Percentiles rank a stretch among this genome's conserved stretches.
phyloP scores from a whole-genome alignment of 73 alveolate genomes.

The Tetrahymena thermophila region DNA sequence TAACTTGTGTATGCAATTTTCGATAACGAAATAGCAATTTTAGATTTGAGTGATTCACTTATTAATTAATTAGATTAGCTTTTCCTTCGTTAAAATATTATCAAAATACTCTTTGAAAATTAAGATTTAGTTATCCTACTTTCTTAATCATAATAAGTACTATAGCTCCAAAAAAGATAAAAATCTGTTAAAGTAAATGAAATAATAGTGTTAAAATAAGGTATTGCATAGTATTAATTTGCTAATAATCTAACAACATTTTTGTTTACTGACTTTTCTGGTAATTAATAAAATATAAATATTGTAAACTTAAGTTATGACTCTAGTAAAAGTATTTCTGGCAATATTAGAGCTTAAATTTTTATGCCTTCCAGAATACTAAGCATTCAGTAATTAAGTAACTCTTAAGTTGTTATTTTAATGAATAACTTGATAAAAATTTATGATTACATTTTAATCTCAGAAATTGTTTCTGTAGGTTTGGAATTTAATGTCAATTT shows the following conservation, averaged over 20 bases:
- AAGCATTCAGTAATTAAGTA: background rate
- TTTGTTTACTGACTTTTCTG: background rate
- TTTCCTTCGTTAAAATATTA: background rate
- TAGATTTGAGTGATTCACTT: background rate
- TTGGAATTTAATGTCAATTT: background rate
- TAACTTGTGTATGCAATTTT: background rate
- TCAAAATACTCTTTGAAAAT: background rate
- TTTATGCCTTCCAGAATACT: background rate
- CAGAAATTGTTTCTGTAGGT: background rate
- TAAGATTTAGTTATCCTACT: background rate
- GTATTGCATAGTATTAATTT: background rate
- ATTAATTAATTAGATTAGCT: background rate
- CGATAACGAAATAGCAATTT: background rate
- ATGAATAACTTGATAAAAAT: background rate
- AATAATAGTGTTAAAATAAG: background rate
- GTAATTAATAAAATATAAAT: background rate
- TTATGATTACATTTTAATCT: background rate
- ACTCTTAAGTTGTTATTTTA: background rate
- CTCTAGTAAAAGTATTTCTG: background rate
- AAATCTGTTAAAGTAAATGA: background rate
- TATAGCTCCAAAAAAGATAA: background rate
- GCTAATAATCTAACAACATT: background rate
- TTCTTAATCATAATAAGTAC: background rate
- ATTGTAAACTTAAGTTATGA: background rate
- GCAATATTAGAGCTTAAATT: background rate